Evolutionary conservation across 306 rosid species (phyloP).

Genomic region (Casuarina equisetifolia): DNA sequence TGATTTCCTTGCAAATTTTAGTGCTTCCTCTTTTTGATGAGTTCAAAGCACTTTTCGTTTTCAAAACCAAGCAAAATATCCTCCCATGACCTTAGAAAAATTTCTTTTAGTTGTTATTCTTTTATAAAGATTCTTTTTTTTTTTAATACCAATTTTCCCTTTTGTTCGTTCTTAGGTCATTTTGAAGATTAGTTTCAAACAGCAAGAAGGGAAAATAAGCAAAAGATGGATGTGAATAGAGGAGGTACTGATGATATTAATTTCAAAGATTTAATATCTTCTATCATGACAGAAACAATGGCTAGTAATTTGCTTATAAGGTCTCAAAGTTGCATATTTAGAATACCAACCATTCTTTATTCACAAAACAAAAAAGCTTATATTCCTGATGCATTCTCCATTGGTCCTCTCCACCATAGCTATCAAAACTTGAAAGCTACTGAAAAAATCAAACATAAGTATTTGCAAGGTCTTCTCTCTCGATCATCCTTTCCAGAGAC

Average conservation of each 20-base stretch:
- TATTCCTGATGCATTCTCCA: constrained; percentile 5
- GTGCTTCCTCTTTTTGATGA: too few species aligned
- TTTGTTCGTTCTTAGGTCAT: not conserved
- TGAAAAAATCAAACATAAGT: constrained; percentile 10
- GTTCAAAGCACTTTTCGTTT: too few species aligned
- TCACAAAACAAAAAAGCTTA: not conserved
- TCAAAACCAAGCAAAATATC: too few species aligned
- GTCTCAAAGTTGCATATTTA: constrained; percentile 12
- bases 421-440: not conserved
- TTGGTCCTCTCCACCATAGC: constrained; percentile 20
- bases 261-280: not conserved
- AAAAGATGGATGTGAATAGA: not conserved
- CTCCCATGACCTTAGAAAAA: too few species aligned
- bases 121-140: too few species aligned
- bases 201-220: not conserved
- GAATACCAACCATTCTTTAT: constrained; percentile 7
- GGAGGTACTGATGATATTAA: not conserved
- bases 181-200: not conserved
- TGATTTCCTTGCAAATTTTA: too few species aligned
- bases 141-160: not conserved
- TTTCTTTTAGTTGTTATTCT: too few species aligned
- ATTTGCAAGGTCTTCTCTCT: not conserved
- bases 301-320: not conserved
- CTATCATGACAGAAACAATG: not conserved
- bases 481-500: not conserved